These are phyloP conservation scores for Raphanus hybrid DNA, from an alignment of 441 rosid genomes.

Conservation along the genomic window DNA sequence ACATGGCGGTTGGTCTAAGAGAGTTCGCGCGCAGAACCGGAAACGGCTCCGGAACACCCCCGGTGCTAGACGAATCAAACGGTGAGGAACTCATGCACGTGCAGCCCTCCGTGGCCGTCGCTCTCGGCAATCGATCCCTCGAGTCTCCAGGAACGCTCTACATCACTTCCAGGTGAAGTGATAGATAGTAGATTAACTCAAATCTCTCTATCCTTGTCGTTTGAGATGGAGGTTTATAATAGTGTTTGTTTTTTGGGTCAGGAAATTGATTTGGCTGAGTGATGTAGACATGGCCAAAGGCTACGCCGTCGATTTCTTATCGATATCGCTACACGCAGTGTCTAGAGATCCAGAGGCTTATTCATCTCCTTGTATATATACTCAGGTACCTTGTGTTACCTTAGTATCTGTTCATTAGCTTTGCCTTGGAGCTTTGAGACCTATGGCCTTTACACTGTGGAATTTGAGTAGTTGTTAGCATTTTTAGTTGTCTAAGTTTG, in stretches of 20 bases:
- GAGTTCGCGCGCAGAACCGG: constrained; percentile 58
- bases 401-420: neutral
- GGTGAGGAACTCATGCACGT: constrained; percentile 83
- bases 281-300: constrained; percentile 74
- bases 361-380: constrained; percentile 81
- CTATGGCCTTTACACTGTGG: too few species aligned
- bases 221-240: neutral
- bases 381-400: constrained; percentile 61
- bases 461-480: neutral
- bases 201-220: neutral
- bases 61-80: constrained; percentile 58
- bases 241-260: constrained; percentile 30
- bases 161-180: constrained; percentile 64
- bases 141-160: constrained; percentile 86
- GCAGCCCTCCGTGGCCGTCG: constrained; percentile 73
- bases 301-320: constrained; percentile 83
- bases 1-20: constrained; percentile 72
- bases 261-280: constrained; percentile 87
- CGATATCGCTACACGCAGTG: constrained; percentile 85
- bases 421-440: too few species aligned
- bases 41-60: constrained; percentile 58
- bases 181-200: neutral
- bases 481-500: constrained; percentile 11
- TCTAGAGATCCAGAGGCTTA: constrained; percentile 90
- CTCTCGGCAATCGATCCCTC: constrained; percentile 58